Percentiles rank a stretch among this genome's conserved stretches.
phyloP scores from a whole-genome alignment of 495 filamentous ascomycete genomes.

The Staphylotrichum tortipilum region DNA sequence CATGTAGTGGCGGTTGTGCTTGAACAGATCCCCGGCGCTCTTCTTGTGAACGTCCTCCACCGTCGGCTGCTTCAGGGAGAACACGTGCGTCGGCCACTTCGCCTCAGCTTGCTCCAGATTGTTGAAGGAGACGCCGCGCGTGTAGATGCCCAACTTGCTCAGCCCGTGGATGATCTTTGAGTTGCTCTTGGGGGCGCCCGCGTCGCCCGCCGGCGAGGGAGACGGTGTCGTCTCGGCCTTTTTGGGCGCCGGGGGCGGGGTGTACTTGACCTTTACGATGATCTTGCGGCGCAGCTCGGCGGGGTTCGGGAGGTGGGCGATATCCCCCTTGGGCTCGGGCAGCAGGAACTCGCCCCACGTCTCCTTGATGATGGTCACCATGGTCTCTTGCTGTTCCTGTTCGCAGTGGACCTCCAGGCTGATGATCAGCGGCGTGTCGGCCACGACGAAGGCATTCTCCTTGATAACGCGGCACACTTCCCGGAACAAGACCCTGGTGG shows the following conservation, averaged over 20 bases:
- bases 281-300: conserved; percentile 65
- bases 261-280: conserved; percentile 82
- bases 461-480: conserved; percentile 72
- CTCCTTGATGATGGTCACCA: conserved; percentile 82
- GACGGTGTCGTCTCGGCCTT: conserved; percentile 41
- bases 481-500: conserved; percentile 76
- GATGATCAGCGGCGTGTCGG: conserved; percentile 74
- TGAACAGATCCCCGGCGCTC: conserved; percentile 53
- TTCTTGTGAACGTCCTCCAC: conserved; percentile 61
- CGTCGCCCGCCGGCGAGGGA: too few species aligned
- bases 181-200: too few species aligned
- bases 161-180: conserved; percentile 69
- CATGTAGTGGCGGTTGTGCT: conserved; percentile 73
- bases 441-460: conserved; percentile 64
- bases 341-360: conserved; percentile 66
- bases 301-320: conserved; percentile 52
- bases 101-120: conserved; percentile 54
- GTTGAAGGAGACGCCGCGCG: conserved; percentile 69
- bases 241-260: conserved; percentile 33
- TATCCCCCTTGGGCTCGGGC: conserved; percentile 43
- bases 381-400: conserved; percentile 69
- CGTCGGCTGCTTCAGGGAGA: conserved; percentile 75
- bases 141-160: conserved; percentile 72
- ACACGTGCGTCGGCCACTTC: conserved; percentile 70
- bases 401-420: conserved; percentile 83